Conservation (phyloP, 345 rosid genomes). For the Isatis tinctoria region DNA sequence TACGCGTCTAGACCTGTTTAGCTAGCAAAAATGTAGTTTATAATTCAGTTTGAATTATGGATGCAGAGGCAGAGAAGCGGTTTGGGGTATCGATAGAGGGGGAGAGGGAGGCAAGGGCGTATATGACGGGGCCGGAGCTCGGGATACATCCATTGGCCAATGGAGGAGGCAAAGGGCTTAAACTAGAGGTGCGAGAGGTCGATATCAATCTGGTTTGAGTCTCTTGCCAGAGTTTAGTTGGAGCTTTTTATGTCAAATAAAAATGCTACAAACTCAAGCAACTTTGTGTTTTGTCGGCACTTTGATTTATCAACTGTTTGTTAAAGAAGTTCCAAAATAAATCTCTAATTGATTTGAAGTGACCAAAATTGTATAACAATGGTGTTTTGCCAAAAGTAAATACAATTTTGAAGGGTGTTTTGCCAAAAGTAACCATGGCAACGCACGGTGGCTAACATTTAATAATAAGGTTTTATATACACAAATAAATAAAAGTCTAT, state of each 20-base stretch:
- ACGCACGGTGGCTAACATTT: background rate
- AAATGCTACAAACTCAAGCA: slow-evolving; percentile 2
- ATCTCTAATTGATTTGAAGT: background rate
- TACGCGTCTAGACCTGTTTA: background rate
- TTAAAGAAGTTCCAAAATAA: background rate
- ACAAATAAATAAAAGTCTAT: too few relatives aligned
- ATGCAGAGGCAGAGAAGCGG: background rate
- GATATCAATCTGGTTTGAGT: slow-evolving; percentile 37
- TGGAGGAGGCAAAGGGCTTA: slow-evolving; percentile 57
- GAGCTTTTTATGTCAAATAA: background rate
- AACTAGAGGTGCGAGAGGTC: slow-evolving; percentile 45
- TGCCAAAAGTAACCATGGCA: background rate
- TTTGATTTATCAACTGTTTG: background rate
- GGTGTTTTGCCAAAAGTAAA: background rate
- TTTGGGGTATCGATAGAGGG: background rate
- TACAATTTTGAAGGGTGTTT: background rate
- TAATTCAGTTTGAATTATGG: too few relatives aligned
- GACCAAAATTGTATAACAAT: background rate
- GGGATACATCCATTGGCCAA: slow-evolving; percentile 71
- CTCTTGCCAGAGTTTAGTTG: slow-evolving; percentile 30
- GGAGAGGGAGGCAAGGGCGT: slow-evolving; percentile 45
- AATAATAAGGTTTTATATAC: background rate
- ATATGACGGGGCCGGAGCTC: slow-evolving; percentile 45
- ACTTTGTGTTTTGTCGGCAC: background rate
- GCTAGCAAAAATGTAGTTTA: background rate